Evolutionary conservation across 495 filamentous ascomycete genomes (phyloP).

Genomic region (Neurospora hispaniola): DNA sequence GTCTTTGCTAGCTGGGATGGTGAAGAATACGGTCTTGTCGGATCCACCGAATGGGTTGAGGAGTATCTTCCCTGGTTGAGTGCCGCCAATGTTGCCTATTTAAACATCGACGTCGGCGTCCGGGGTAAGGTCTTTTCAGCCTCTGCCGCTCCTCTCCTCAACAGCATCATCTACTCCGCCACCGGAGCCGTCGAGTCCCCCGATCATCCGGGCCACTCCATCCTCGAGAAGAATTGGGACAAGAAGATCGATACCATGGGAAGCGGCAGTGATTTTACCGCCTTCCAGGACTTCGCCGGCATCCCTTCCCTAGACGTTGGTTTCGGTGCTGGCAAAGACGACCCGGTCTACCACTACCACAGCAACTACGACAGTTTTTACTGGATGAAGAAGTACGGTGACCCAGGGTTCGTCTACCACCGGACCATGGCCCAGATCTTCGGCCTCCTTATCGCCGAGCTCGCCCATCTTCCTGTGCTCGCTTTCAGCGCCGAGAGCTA

Average conservation of each 20-base stretch:
- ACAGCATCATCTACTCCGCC: slow-evolving; percentile 61
- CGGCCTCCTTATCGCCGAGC: slow-evolving; percentile 65
- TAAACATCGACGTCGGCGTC: slow-evolving; percentile 82
- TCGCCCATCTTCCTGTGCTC: slow-evolving; percentile 69
- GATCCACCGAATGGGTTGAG: slow-evolving; percentile 93
- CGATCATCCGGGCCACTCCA: slow-evolving; percentile 67
- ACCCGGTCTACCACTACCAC: slow-evolving; percentile 64
- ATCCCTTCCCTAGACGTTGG: slow-evolving; percentile 77
- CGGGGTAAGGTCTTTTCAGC: slow-evolving; percentile 60
- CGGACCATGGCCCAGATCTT: slow-evolving; percentile 68
- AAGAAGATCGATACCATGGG: slow-evolving; percentile 57
- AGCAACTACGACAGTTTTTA: slow-evolving; percentile 90
- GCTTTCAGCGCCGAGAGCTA: slow-evolving; percentile 71
- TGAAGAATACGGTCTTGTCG: slow-evolving; percentile 85
- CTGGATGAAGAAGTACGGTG: slow-evolving; percentile 76
- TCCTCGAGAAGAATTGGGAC: slow-evolving; percentile 62
- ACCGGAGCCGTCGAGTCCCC: slow-evolving; percentile 65
- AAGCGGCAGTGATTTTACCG: slow-evolving; percentile 77
- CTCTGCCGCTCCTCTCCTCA: slow-evolving; percentile 65
- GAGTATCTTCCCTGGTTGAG: slow-evolving; percentile 82
- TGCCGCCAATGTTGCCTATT: slow-evolving; percentile 67
- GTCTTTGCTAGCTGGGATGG: slow-evolving; percentile 95
- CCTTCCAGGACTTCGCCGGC: slow-evolving; percentile 88
- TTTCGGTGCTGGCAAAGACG: slow-evolving; percentile 46
- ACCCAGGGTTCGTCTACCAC: slow-evolving; percentile 79